Evolutionary conservation across 2,329 filamentous ascomycete species (phyloP), one percentile per base, ranked within the genome.

Genomic region (Pseudogymnoascus verrucosus): DNA sequence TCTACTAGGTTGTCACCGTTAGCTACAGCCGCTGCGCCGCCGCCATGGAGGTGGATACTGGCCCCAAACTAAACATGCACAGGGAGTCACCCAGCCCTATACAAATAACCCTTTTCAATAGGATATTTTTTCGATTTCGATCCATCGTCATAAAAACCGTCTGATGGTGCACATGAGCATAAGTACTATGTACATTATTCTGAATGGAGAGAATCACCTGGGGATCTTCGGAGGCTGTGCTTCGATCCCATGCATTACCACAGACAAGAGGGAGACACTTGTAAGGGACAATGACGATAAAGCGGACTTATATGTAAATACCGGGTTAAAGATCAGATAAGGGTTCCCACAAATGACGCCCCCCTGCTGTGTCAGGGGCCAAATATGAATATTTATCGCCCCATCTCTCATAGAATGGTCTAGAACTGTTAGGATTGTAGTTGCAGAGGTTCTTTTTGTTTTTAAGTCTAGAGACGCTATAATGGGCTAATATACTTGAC

Each of bases 101-200:
- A 28, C 16, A 57, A 31, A 57, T n/a, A 34, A 57, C 51, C 51
- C 11, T 57, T 28, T 57, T 57, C 51, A n/a, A 57, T 21, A 16
- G 16, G 16, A 34, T 4, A 21, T 34, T 10, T 26, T 28, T 54
- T 23, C 16, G 23, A 57, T 57, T 19, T 21, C 28, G 23, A 57
- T 57, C 28, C 7, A 57, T 34, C 51, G 28, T 34, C 51, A 57
- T 57, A 57, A 57, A 57, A 57, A 31, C 28, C 51, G 51, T 57
- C 51, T 57, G 51, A 36, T 57, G 51, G 51, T 57, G 28, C 51
- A 57, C 51, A 57, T 57, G 51, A 57, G 51, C 51, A 57, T 19
- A 57, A 36, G 51, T 57, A 57, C 51, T 36, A 34, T 14, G 51
- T 5, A 16, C 19, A 57, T 57, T 14, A 34, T 57, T 34, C 28